phyloP scores from a whole-genome alignment of 2,329 filamentous ascomycete species.

The Neofusicoccum parvum region DNA sequence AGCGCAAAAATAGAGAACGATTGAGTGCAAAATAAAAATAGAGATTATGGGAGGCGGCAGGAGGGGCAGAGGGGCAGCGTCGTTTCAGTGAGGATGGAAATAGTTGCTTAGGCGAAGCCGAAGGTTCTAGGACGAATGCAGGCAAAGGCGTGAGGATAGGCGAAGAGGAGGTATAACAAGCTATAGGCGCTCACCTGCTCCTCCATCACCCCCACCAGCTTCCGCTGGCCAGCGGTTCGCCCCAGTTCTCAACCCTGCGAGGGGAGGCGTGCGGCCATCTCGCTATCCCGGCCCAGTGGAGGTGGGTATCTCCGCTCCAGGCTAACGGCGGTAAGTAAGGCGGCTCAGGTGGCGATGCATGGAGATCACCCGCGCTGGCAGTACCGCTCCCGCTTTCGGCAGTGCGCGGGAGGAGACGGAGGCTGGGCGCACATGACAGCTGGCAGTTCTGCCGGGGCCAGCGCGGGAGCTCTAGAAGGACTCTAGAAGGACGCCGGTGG shows the following conservation, averaged over 20 bases:
- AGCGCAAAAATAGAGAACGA: neutral
- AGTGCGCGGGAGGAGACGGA: neutral
- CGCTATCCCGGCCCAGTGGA: neutral
- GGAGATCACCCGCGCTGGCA: slow-evolving; percentile 5
- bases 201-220: too few species aligned
- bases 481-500: slow-evolving; percentile 16
- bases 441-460: neutral
- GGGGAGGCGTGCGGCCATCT: neutral
- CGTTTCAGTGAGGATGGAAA: neutral
- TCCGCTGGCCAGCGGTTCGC: neutral
- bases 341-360: neutral
- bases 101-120: neutral
- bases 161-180: neutral
- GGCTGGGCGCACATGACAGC: neutral
- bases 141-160: neutral
- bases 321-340: neutral
- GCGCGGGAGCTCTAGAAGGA: slow-evolving; percentile 6
- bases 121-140: neutral
- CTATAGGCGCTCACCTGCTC: neutral
- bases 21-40: neutral
- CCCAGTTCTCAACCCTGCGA: neutral
- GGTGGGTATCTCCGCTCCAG: neutral
- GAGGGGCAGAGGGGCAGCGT: neutral
- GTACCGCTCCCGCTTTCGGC: too few species aligned
- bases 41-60: neutral